Evolutionary conservation across 306 rosid species (phyloP), one percentile per base, ranked within the genome.

Genomic region (Betula pendula): DNA sequence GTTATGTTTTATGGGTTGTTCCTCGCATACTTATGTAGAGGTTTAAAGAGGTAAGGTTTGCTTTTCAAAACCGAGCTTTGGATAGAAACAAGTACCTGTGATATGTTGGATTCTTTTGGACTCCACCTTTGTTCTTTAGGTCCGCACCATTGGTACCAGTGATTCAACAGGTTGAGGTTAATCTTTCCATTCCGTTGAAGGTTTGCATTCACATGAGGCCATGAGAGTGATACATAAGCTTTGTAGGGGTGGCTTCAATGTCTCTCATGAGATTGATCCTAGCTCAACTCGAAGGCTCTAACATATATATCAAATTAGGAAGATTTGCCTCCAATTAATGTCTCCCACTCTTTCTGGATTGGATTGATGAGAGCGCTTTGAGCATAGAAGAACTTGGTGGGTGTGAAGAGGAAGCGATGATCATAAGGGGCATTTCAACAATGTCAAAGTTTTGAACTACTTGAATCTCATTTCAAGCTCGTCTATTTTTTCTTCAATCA

Each of bases 201-300:
- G 44, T 43, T 44, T 27, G 72, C 58, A 71, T 15, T 52, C 43
- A 77, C 15, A 50, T 53, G 65, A 27, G 53, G 65, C 56, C 74
- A 10, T 79, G 38, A 60, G 77, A 75, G 33, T n/a, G 75, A 40
- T 50, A 79, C 60, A 35, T 69, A 8, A 80, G 1, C 11, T 73
- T 16, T 0, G 83, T 79, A 8, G 80, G 75, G 51, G 72, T 13
- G 20, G 63, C 73, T 42, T 68, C 55, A 27, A 79, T 58, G 19
- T 82, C 83, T 52, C 84, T 73, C 83, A 81, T 67, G 7, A 83
- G 66, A 75, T 86, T 79, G 12, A 40, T 63, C 14, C 76, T n/a
- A n/a, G n/a, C n/a, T 74, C 11, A 69, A 14, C 42, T 38, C 9
- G 42, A 38, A 38, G 42, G 42, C 42, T 38, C 8, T 38, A 38